phyloP scores from a whole-genome alignment of 257 asterid genomes.

The Scutellaria barbata region DNA sequence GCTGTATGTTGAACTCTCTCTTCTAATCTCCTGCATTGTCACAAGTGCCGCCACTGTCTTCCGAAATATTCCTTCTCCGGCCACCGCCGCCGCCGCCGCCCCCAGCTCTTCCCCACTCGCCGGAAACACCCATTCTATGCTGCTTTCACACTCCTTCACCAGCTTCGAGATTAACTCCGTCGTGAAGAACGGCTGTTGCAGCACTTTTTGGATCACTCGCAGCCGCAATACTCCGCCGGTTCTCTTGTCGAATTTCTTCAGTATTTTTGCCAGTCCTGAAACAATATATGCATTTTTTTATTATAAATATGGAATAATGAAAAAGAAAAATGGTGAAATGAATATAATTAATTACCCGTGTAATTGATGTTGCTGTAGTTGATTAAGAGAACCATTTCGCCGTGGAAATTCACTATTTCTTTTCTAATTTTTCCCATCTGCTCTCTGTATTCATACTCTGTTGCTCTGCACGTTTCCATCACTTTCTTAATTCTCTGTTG shows the following conservation, averaged over 20 bases:
- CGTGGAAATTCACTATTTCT: constrained; percentile 90
- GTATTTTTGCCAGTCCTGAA: constrained; percentile 79
- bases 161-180: constrained; percentile 84
- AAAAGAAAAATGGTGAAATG: background rate
- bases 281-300: too few species aligned
- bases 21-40: constrained; percentile 87
- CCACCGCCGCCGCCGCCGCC: constrained; percentile 40
- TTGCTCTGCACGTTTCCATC: constrained; percentile 56
- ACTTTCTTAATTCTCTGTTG: constrained; percentile 69
- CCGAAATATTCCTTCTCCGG: constrained; percentile 76
- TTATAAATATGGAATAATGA: too few species aligned
- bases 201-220: constrained; percentile 75
- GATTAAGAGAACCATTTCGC: constrained; percentile 91
- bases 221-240: constrained; percentile 80
- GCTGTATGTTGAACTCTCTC: constrained; percentile 86
- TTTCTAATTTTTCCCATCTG: constrained; percentile 71
- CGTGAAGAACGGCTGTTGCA: constrained; percentile 84
- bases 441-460: constrained; percentile 52
- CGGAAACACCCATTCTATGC: constrained; percentile 70
- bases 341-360: constrained; percentile 36
- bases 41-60: constrained; percentile 88
- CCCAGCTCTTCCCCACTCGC: constrained; percentile 37
- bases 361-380: constrained; percentile 77
- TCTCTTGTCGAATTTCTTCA: constrained; percentile 89
- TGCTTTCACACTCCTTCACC: constrained; percentile 80